Base-by-base conservation (phyloP, 257 asterid genomes). In the Echites panduratus region DNA sequence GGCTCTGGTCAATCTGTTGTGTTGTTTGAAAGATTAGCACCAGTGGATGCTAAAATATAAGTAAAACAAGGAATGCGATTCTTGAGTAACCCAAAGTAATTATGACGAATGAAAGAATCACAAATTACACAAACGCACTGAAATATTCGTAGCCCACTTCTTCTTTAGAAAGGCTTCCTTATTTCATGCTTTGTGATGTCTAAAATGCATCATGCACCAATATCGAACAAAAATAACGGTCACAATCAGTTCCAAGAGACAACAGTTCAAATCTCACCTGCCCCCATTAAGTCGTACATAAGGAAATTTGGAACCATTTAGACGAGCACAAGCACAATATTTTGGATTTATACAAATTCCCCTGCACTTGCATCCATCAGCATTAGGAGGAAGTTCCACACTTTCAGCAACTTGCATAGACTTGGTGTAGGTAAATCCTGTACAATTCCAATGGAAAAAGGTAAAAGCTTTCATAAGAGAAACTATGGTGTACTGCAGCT, bases 301-400 rank as follows among this genome's bases (percentile, higher is more conserved):
- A 27, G 81, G 81, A 72, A 77, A 77, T 43, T 72, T 73, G 17
- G 70, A 66, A 43, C 76, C 81, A 72, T 77, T 77, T 29, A 77
- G 69, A 48, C 48, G 62, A 47, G 81, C 77, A 66, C 81, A 77
- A 26, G 70, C 64, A 65, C 81, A 77, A 65, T 2, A 45, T 54
- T 48, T 77, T 26, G 81, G 77, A 32, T 65, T 50, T 10, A 7
- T 54, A 47, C 81, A 77, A 71, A 1, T 71, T 13, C 77, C 77
- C 43, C 66, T 71, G 43, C 81, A 77, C 59, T 48, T 38, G 56
- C 81, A 77, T 32, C 81, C 81, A 44, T 52, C 72, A 66, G 73
- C 77, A 43, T 65, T 71, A 64, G 52, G 54, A 66, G 81, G 81
- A 44, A 71, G 58, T 29, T 66, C 54, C 73, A 77, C 76, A 45